These are phyloP conservation scores for Colletotrichum truncatum DNA, from an alignment of 2,329 filamentous ascomycete genomes.

Conservation along the genomic window DNA sequence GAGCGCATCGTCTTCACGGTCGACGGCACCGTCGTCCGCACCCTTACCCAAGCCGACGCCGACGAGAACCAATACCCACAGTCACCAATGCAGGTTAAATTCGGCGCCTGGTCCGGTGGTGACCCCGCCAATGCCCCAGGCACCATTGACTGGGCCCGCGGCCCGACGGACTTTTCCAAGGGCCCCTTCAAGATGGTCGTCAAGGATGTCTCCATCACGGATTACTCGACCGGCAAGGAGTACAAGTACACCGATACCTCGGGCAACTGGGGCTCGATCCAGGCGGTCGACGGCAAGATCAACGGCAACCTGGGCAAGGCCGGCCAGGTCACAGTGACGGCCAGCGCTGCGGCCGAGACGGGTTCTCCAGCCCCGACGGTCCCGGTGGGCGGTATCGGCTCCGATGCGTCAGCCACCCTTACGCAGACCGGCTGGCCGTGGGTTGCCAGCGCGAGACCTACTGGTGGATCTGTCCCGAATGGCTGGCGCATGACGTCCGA, in stretches of 20 bases:
- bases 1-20: slow-evolving; percentile 89
- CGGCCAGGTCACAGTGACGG: slow-evolving; percentile 60
- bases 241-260: slow-evolving; percentile 85
- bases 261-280: slow-evolving; percentile 84
- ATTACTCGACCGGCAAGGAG: slow-evolving; percentile 90
- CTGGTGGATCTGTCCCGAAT: slow-evolving; percentile 70
- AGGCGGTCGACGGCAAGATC: slow-evolving; percentile 79
- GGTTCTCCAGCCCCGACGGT: slow-evolving; percentile 71
- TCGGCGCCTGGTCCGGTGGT: slow-evolving; percentile 92
- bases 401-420: slow-evolving; percentile 59
- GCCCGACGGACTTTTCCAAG: slow-evolving; percentile 81
- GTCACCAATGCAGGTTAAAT: slow-evolving; percentile 93
- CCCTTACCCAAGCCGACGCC: slow-evolving; percentile 75
- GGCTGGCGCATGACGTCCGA: slow-evolving; percentile 84
- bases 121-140: slow-evolving; percentile 82
- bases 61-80: slow-evolving; percentile 85
- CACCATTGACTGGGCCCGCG: slow-evolving; percentile 90
- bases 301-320: slow-evolving; percentile 72
- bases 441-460: slow-evolving; percentile 64
- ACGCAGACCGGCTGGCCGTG: slow-evolving; percentile 75
- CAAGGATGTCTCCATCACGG: slow-evolving; percentile 77
- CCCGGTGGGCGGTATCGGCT: slow-evolving; percentile 75
- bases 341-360: slow-evolving; percentile 69
- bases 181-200: slow-evolving; percentile 91
- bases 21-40: slow-evolving; percentile 79